Evolutionary conservation across 768 basidiomycete species (phyloP).

Genomic region (Trichaptum fuscoviolaceum): DNA sequence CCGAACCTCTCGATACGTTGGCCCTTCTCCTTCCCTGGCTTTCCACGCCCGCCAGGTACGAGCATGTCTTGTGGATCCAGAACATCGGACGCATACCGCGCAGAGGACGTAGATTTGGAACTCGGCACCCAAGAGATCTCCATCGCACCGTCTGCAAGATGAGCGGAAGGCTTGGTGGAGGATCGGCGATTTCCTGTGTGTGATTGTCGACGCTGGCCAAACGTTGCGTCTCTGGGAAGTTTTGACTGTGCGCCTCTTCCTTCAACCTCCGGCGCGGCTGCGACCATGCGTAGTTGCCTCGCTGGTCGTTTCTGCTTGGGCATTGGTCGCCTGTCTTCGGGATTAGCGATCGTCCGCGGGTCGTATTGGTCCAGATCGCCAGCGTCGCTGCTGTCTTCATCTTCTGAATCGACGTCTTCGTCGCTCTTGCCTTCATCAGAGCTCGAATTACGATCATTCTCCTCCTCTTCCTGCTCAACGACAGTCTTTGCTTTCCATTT

Average conservation of each 20-base stretch:
- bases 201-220: conserved; percentile 13
- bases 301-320: not conserved
- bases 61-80: conserved; percentile 28
- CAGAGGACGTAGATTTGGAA: conserved; percentile 74
- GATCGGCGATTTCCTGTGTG: not conserved
- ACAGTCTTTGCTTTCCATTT: conserved; percentile 59
- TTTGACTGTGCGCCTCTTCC: conserved; percentile 10
- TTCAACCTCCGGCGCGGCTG: not conserved
- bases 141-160: conserved; percentile 53
- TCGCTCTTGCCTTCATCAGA: conserved; percentile 43
- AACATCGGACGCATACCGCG: conserved; percentile 28
- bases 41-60: conserved; percentile 17
- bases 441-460: conserved; percentile 66
- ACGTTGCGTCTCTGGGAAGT: conserved; percentile 13
- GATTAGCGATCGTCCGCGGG: conserved; percentile 3
- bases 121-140: conserved; percentile 87
- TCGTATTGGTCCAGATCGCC: conserved; percentile 18
- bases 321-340: not conserved
- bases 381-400: conserved; percentile 50
- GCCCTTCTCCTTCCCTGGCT: conserved; percentile 27
- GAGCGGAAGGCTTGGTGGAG: not conserved
- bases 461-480: conserved; percentile 86
- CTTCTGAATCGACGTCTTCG: conserved; percentile 34
- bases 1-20: conserved; percentile 79
- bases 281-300: not conserved